These are phyloP conservation scores for Fraxinus excelsior DNA, from an alignment of 257 asterid genomes.

Conservation along the genomic window DNA sequence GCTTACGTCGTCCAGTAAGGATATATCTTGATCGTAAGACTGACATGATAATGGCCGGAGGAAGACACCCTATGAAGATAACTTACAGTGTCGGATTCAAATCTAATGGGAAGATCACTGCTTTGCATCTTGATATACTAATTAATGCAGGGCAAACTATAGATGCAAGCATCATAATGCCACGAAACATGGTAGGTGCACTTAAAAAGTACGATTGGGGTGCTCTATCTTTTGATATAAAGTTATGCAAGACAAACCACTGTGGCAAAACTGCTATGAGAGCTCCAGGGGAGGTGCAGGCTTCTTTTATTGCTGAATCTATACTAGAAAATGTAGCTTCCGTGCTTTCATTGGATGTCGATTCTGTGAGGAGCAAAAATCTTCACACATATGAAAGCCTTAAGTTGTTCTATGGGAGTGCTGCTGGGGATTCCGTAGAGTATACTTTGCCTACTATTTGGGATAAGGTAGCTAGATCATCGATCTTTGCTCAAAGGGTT, in stretches of 20 bases:
- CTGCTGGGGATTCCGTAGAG: constrained; percentile 42
- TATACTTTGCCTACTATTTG: constrained; percentile 58
- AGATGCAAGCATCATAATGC: constrained; percentile 60
- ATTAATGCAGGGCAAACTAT: constrained; percentile 56
- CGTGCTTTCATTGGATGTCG: constrained; percentile 48
- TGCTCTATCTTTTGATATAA: constrained; percentile 60
- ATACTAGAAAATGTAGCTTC: constrained; percentile 65
- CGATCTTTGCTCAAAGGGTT: constrained; percentile 40
- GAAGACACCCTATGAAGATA: constrained; percentile 80
- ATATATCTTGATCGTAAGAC: constrained; percentile 60
- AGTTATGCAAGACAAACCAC: constrained; percentile 69
- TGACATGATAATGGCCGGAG: constrained; percentile 72
- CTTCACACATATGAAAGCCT: constrained; percentile 65
- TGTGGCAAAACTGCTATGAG: constrained; percentile 70
- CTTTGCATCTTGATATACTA: constrained; percentile 62
- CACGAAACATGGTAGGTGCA: constrained; percentile 35
- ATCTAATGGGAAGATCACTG: constrained; percentile 68
- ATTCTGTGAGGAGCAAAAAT: constrained; percentile 48
- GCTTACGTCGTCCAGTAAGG: constrained; percentile 63
- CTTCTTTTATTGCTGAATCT: constrained; percentile 68
- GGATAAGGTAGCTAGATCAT: constrained; percentile 54
- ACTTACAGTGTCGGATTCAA: constrained; percentile 67
- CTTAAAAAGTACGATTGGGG: constrained; percentile 73
- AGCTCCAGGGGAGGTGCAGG: constrained; percentile 81
- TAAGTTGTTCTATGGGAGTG: constrained; percentile 39